These are phyloP conservation scores for Cnidoscolus chayamansa DNA, from an alignment of 441 rosid genomes.

Conservation along the genomic window DNA sequence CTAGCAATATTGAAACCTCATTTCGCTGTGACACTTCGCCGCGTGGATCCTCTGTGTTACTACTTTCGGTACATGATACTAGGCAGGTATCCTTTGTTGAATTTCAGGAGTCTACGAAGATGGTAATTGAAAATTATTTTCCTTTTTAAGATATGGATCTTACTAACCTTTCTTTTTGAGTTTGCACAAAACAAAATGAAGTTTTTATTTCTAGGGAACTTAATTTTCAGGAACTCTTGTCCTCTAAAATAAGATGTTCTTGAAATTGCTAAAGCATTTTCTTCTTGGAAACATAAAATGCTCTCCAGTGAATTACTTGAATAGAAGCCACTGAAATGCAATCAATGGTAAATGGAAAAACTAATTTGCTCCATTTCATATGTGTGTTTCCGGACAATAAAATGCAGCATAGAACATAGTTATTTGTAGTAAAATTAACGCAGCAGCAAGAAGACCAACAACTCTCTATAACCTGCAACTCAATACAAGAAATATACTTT, in stretches of 20 bases:
- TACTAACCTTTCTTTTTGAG: background rate
- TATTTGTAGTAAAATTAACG: background rate
- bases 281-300: background rate
- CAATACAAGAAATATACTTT: slow-evolving; percentile 21
- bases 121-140: background rate
- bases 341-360: background rate
- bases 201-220: background rate
- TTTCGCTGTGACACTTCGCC: too few relatives aligned
- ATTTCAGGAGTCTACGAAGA: background rate
- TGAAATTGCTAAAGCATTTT: background rate
- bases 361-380: slow-evolving; percentile 16
- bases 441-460: slow-evolving; percentile 9
- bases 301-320: background rate
- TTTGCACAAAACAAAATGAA: background rate
- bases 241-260: background rate
- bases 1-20: too few relatives aligned
- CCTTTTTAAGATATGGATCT: background rate
- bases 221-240: background rate
- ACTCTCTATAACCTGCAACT: background rate
- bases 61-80: too few relatives aligned
- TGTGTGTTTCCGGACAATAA: slow-evolving; percentile 10
- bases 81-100: too few relatives aligned
- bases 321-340: background rate
- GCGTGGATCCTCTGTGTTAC: too few relatives aligned
- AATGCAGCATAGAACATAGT: slow-evolving; percentile 11